Conservation (phyloP, 2,329 filamentous ascomycete species). For the Hypoxylon sp. region DNA sequence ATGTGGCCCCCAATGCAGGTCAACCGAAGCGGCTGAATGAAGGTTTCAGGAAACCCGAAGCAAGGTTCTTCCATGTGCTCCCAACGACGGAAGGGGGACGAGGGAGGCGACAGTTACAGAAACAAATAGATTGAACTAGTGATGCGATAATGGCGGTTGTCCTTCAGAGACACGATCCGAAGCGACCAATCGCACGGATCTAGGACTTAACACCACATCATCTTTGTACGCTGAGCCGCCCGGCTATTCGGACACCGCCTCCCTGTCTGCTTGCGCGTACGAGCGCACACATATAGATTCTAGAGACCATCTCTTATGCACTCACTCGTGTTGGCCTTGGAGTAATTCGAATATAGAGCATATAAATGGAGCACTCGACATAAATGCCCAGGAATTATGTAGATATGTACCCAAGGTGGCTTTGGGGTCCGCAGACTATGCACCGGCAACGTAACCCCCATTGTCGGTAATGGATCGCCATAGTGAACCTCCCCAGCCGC, state of each 20-base stretch:
- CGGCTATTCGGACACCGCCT: conserved; percentile 43
- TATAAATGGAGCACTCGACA: conserved; percentile 25
- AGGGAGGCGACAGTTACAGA: conserved; percentile 17
- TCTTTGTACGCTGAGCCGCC: conserved; percentile 44
- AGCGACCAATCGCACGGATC: conserved; percentile 43
- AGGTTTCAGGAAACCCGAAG: conserved; percentile 41
- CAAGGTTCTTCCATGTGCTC: conserved; percentile 39
- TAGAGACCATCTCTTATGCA: conserved; percentile 20
- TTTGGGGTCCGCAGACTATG: conserved; percentile 41
- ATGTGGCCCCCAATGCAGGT: conserved; percentile 43
- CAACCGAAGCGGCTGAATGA: conserved; percentile 48
- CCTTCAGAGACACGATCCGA: conserved; percentile 44
- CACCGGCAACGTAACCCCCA: conserved; percentile 37
- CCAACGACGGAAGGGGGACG: conserved; percentile 33
- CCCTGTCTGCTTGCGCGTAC: conserved; percentile 38
- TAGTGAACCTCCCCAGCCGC: conserved; percentile 39
- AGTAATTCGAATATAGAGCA: conserved; percentile 13
- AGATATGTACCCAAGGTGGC: conserved; percentile 23
- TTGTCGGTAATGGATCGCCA: conserved; percentile 37
- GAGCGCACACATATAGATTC: conserved; percentile 20
- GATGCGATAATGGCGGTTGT: conserved; percentile 33
- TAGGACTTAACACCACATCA: conserved; percentile 33
- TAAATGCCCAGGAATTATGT: conserved; percentile 31
- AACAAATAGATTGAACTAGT: conserved; percentile 20
- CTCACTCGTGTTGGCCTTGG: conserved; percentile 14